Conservation (phyloP, 2,329 filamentous ascomycete species). For the Penicillium brevicompactum region DNA sequence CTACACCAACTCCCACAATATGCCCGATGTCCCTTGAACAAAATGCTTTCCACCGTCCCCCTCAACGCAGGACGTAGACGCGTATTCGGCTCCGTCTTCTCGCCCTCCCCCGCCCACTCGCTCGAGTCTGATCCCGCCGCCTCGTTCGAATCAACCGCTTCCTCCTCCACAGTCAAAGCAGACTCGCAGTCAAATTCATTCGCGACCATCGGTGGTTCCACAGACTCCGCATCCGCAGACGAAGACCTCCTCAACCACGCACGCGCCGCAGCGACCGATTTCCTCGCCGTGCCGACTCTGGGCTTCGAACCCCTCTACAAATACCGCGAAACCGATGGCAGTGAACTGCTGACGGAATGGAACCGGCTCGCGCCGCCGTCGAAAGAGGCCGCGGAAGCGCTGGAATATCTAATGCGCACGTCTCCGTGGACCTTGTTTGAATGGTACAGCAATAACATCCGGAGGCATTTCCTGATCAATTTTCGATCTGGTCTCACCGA, state of each 20-base stretch:
- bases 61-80: conserved; percentile 38
- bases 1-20: conserved; percentile 6
- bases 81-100: conserved; percentile 48
- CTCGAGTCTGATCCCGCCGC: conserved; percentile 24
- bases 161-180: conserved; percentile 18
- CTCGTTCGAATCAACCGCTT: conserved; percentile 20
- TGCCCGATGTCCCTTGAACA: conserved; percentile 17
- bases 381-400: conserved; percentile 33
- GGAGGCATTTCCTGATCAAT: conserved; percentile 46
- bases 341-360: conserved; percentile 33
- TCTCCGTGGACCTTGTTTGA: conserved; percentile 36
- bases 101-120: conserved; percentile 36
- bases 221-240: conserved; percentile 26
- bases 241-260: conserved; percentile 41
- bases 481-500: conserved; percentile 35
- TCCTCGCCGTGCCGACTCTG: conserved; percentile 41
- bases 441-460: conserved; percentile 49
- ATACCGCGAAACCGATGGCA: conserved; percentile 27
- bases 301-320: conserved; percentile 34
- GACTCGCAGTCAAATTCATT: conserved; percentile 17
- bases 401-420: conserved; percentile 33
- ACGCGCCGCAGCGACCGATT: conserved; percentile 45
- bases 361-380: conserved; percentile 31
- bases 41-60: conserved; percentile 30
- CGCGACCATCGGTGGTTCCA: conserved; percentile 11